Conservation (phyloP, 83 land plant species). For the Thuja plicata region DNA sequence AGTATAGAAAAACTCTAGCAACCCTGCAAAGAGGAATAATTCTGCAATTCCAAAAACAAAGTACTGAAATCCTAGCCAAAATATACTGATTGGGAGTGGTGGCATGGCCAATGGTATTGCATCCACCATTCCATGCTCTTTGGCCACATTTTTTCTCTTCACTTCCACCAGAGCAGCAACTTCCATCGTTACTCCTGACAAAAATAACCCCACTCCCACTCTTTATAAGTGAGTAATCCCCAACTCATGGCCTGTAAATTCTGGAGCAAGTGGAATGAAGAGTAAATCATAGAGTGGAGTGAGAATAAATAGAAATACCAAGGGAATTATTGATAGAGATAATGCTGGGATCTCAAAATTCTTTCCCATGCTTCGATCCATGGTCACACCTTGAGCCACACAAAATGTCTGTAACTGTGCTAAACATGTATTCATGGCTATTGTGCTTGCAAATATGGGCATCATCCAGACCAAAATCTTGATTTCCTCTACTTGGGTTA, state of each 20-base stretch:
- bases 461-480: conserved; percentile 39
- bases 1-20: conserved; percentile 55
- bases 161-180: conserved; percentile 38
- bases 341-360: conserved; percentile 42
- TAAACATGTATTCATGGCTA: conserved; percentile 32
- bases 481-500: conserved; percentile 54
- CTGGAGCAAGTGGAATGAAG: conserved; percentile 18
- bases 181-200: conserved; percentile 35
- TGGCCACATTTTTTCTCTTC: conserved; percentile 27
- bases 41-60: conserved; percentile 48
- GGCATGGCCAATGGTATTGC: conserved; percentile 23
- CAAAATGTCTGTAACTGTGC: conserved; percentile 57
- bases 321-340: conserved; percentile 40
- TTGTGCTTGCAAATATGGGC: conserved; percentile 47
- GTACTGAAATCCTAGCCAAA: conserved; percentile 42
- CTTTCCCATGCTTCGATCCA: conserved; percentile 38
- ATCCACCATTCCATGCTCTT: conserved; percentile 27
- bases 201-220: conserved; percentile 48
- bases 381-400: conserved; percentile 41
- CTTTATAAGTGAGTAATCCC: conserved; percentile 51
- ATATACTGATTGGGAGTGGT: conserved; percentile 21
- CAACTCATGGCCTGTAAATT: conserved; percentile 18
- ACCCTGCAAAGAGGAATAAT: conserved; percentile 47
- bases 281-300: conserved; percentile 40
- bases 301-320: conserved; percentile 29